Evolutionary conservation across 2,329 filamentous ascomycete species (phyloP).

Genomic region (Penicillium sp.): DNA sequence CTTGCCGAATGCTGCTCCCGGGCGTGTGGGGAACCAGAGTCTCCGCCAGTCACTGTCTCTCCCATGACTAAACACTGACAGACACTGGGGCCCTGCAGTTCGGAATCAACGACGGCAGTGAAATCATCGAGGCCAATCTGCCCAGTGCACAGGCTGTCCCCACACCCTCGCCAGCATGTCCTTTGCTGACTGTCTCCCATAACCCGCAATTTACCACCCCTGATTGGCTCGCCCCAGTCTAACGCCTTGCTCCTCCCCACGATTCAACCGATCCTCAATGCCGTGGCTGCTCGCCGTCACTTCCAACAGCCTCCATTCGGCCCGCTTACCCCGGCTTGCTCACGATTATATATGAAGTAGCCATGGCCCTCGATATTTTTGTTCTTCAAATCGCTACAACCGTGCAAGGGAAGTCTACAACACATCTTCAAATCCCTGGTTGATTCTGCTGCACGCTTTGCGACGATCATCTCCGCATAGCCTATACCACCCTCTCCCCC

Average conservation of each 20-base stretch:
- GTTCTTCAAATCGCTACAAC: slow-evolving; percentile 13
- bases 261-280: slow-evolving; percentile 45
- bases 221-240: slow-evolving; percentile 21
- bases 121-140: slow-evolving; percentile 17
- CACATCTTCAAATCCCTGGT: neutral
- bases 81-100: slow-evolving; percentile 17
- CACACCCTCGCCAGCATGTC: slow-evolving; percentile 19
- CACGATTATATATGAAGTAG: slow-evolving; percentile 38
- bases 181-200: slow-evolving; percentile 15
- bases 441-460: slow-evolving; percentile 7
- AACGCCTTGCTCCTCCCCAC: slow-evolving; percentile 25
- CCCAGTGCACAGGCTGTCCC: slow-evolving; percentile 8
- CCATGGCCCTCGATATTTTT: slow-evolving; percentile 26
- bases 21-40: slow-evolving; percentile 8
- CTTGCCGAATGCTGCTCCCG: slow-evolving; percentile 40
- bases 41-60: neutral
- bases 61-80: neutral
- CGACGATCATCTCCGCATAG: neutral
- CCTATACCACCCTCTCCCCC: neutral
- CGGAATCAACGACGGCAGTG: slow-evolving; percentile 40
- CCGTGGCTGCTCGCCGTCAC: slow-evolving; percentile 42
- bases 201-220: neutral
- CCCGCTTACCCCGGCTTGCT: slow-evolving; percentile 29
- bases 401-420: slow-evolving; percentile 19
- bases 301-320: slow-evolving; percentile 16